These are phyloP conservation scores for Exophiala xenobiotica DNA, from an alignment of 2,329 filamentous ascomycete genomes.

Conservation along the genomic window DNA sequence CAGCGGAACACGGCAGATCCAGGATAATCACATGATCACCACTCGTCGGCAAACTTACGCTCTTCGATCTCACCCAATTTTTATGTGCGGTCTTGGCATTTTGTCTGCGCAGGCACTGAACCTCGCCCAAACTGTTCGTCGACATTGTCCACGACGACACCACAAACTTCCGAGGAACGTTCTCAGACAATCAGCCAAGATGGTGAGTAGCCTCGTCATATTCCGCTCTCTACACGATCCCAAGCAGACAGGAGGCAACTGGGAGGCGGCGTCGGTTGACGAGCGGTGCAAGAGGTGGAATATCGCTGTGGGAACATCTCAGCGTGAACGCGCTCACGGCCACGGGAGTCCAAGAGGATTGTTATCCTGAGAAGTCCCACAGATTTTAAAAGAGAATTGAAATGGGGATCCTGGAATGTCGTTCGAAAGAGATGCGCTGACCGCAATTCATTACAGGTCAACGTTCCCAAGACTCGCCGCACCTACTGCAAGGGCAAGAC, in stretches of 20 bases:
- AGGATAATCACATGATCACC: background rate
- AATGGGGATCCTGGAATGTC: background rate
- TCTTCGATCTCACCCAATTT: conserved; percentile 5
- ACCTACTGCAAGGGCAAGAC: conserved; percentile 97
- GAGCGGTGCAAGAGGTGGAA: background rate
- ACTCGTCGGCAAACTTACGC: conserved; percentile 13
- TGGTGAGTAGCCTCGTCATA: conserved; percentile 29
- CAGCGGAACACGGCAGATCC: background rate
- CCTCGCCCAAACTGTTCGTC: conserved; percentile 1
- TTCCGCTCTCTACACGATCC: background rate
- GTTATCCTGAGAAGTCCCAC: background rate
- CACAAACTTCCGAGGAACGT: conserved; percentile 12
- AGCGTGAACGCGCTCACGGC: too few species aligned
- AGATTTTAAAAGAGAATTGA: background rate
- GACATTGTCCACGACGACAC: conserved; percentile 8
- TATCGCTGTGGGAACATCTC: background rate
- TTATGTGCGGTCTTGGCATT: conserved; percentile 26
- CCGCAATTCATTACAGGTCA: conserved; percentile 62
- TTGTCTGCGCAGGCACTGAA: conserved; percentile 13
- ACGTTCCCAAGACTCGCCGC: conserved; percentile 96
- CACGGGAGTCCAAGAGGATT: background rate
- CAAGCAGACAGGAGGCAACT: background rate
- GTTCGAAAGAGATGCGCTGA: conserved; percentile 12
- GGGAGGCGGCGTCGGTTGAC: background rate
- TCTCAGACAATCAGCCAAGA: conserved; percentile 27